Base-by-base conservation (phyloP, 805 yeast genomes). In the Nakazawaea sp. region DNA sequence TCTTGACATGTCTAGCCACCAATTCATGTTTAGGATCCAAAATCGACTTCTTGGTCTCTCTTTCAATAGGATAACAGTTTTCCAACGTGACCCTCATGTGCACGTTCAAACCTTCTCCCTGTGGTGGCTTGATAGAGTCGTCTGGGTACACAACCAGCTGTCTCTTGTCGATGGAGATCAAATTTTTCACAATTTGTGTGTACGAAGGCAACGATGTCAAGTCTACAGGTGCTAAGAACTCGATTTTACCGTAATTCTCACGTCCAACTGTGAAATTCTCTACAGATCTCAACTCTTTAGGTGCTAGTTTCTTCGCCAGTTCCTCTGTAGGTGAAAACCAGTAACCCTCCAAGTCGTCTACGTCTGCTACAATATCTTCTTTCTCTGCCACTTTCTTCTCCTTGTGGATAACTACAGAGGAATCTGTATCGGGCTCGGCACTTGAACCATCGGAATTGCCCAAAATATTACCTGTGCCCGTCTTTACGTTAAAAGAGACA, bases 81-180 rank as follows among this genome's bases (percentile, higher is more conserved):
- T 81, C 85, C 36, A 88, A 58, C 2, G 90, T 75, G 30, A 88
- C 74, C 43, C 71, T 70, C 6, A 84, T 83, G 5, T 82, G 79
- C 23, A 84, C 68, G 52, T 90, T 90, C 43, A 92, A 67, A 0
- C 96, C 97, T 48, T 84, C 84, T 4, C 96, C 96, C 20, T 56
- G 51, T 30, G 64, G 59, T 9, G 95, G 94, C 46, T 69, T 73
- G 16, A 56, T 56, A 7, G 64, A 59, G 16, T 70, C 74, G 38
- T 81, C 79, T 1, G 95, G 95, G 58, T 88, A 90, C 2, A 87
- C 71, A 2, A 72, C 63, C 55, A 84, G 78, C 11, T 75, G 62
- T 47, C 74, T 75, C 23, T 71, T 64, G 23, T 69, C 71, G 48
- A 92, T 76, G 2, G 68, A 61, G 28, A 90, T 71, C 13, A 84